Percentiles rank a stretch among this genome's conserved stretches.
Conservation (phyloP, 257 asterid genomes). For the Datura wrightii region DNA sequence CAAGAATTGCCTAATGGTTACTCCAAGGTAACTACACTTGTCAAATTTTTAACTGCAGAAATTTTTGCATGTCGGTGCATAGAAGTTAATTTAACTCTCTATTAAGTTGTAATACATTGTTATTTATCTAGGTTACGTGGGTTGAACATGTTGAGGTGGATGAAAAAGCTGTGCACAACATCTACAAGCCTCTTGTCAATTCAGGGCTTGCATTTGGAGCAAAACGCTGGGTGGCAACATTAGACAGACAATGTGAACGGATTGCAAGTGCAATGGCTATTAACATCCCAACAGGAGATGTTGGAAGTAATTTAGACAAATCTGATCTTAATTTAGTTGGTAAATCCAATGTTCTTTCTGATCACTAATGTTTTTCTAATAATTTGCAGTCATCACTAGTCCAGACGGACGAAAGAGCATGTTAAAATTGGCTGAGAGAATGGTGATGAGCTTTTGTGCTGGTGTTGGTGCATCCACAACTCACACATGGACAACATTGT, state of each 20-base stretch:
- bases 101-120: neutral
- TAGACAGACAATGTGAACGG: constrained; percentile 78
- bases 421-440: constrained; percentile 80
- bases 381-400: constrained; percentile 61
- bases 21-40: constrained; percentile 57
- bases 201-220: constrained; percentile 80
- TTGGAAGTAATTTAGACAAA: constrained; percentile 51
- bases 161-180: constrained; percentile 65
- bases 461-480: constrained; percentile 88
- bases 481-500: constrained; percentile 75
- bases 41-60: neutral
- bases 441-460: constrained; percentile 82
- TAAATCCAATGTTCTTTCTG: neutral
- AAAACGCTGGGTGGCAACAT: constrained; percentile 76
- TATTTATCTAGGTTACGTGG: constrained; percentile 66
- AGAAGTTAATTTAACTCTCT: neutral
- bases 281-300: constrained; percentile 70
- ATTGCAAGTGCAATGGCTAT: constrained; percentile 74
- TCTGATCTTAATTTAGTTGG: neutral
- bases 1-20: constrained; percentile 81
- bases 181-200: constrained; percentile 66
- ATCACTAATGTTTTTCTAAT: neutral
- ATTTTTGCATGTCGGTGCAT: neutral
- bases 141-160: constrained; percentile 77
- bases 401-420: constrained; percentile 77